These are phyloP conservation scores for Saccharomycopsis schoenii DNA, from an alignment of 805 yeast species.

Conservation along the genomic window DNA sequence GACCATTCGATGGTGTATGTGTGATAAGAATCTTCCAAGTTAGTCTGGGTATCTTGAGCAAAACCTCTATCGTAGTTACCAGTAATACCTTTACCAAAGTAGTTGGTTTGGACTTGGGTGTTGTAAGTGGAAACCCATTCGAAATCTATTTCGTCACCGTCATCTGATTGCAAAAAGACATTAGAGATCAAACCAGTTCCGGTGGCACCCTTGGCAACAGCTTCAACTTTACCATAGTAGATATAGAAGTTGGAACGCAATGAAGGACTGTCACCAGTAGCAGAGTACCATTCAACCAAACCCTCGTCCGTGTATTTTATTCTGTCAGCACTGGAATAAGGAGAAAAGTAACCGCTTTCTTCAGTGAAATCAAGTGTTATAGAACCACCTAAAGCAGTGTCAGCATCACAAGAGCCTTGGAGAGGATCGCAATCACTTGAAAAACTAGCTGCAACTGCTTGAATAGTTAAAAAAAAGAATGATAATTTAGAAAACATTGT, in stretches of 20 bases:
- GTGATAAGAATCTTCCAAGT: conserved; percentile 42
- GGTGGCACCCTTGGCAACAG: conserved; percentile 42
- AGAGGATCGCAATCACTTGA: conserved; percentile 28
- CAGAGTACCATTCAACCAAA: conserved; percentile 36
- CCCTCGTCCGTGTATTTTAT: conserved; percentile 34
- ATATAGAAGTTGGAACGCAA: conserved; percentile 53
- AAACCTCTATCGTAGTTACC: conserved; percentile 55
- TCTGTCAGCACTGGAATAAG: conserved; percentile 11
- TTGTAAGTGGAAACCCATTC: conserved; percentile 63
- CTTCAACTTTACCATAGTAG: conserved; percentile 64
- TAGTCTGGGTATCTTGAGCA: conserved; percentile 34
- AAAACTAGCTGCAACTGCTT: not conserved
- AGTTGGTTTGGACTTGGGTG: conserved; percentile 51
- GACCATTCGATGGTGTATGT: conserved; percentile 65
- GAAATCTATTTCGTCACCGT: conserved; percentile 61
- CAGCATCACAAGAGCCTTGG: conserved; percentile 25
- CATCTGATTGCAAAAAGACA: conserved; percentile 54
- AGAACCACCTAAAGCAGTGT: conserved; percentile 43
- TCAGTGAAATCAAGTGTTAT: conserved; percentile 33
- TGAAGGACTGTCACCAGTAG: conserved; percentile 52
- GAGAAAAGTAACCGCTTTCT: conserved; percentile 24
- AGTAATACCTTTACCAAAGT: conserved; percentile 54
- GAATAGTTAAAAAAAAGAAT: not conserved
- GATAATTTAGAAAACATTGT: not conserved
- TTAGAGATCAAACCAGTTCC: conserved; percentile 60